phyloP scores from a whole-genome alignment of 352 stramenopile species.

The Globisporangium abappressorium region DNA sequence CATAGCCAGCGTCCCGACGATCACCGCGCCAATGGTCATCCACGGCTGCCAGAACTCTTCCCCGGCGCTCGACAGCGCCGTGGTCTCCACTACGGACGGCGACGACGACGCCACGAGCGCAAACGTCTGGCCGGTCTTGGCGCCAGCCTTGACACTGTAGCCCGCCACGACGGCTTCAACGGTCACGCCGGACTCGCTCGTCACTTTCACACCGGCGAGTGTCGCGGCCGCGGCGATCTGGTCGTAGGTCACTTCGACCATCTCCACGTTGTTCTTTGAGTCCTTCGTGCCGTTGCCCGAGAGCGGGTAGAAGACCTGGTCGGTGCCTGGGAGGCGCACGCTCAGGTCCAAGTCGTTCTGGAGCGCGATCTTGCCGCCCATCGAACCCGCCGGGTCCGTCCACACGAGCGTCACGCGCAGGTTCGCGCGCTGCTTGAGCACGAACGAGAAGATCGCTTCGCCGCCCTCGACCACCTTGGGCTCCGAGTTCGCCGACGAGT shows the following conservation, averaged over 20 bases:
- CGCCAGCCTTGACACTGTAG: constrained; percentile 61
- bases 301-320: constrained; percentile 53
- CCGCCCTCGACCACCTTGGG: constrained; percentile 50
- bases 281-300: constrained; percentile 61
- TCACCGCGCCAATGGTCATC: constrained; percentile 66
- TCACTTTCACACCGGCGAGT: constrained; percentile 22
- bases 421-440: constrained; percentile 48
- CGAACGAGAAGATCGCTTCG: constrained; percentile 51
- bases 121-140: constrained; percentile 55
- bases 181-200: constrained; percentile 37
- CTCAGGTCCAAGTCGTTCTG: constrained; percentile 76
- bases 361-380: constrained; percentile 44
- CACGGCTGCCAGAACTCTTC: constrained; percentile 64
- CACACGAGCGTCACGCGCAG: constrained; percentile 69
- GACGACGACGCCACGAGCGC: constrained; percentile 78
- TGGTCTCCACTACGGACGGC: constrained; percentile 38
- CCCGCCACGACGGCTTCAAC: constrained; percentile 63
- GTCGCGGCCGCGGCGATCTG: constrained; percentile 32
- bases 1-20: constrained; percentile 42
- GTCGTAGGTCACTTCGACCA: constrained; percentile 68
- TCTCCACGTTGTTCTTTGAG: constrained; percentile 74
- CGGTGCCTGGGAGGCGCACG: constrained; percentile 47
- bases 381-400: constrained; percentile 61
- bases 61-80: neutral
- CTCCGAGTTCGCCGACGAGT: constrained; percentile 45